Conservation (phyloP, 768 basidiomycete genomes). For the Megacollybia marginata region DNA sequence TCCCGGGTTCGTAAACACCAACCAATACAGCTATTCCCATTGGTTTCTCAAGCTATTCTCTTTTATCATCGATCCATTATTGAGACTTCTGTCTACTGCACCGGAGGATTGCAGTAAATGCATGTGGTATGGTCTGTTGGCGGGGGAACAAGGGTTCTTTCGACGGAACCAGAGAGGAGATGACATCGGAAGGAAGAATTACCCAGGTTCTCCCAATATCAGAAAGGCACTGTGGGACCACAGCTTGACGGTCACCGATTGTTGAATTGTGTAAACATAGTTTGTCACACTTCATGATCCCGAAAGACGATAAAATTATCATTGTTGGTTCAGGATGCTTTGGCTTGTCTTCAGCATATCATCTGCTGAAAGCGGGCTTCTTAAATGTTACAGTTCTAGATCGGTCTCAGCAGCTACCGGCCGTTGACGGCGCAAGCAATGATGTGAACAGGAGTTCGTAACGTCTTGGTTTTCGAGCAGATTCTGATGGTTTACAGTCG, state of each 20-base stretch:
- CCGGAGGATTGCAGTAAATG: background rate
- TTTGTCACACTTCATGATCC: too few relatives aligned
- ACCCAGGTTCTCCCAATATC: background rate
- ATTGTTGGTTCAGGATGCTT: constrained; percentile 83
- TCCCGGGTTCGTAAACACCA: too few relatives aligned
- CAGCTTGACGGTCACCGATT: background rate
- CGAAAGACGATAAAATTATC: constrained; percentile 23
- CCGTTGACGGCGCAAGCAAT: constrained; percentile 71
- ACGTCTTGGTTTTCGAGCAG: background rate
- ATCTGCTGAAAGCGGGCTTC: constrained; percentile 67
- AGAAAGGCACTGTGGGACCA: background rate
- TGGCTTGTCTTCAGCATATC: constrained; percentile 79
- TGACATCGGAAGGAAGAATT: background rate
- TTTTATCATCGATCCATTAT: too few relatives aligned
- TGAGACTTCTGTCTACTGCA: too few relatives aligned
- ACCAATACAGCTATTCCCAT: too few relatives aligned
- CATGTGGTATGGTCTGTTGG: background rate
- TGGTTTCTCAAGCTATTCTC: too few relatives aligned
- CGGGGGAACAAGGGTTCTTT: background rate
- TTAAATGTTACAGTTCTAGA: constrained; percentile 70
- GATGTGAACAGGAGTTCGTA: constrained; percentile 43
- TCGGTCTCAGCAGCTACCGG: constrained; percentile 59
- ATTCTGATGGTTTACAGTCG: constrained; percentile 35
- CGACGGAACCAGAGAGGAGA: background rate
- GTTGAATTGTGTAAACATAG: too few relatives aligned